Evolutionary conservation across 2,329 filamentous ascomycete species (phyloP).

Genomic region (Xylariaceae sp.): DNA sequence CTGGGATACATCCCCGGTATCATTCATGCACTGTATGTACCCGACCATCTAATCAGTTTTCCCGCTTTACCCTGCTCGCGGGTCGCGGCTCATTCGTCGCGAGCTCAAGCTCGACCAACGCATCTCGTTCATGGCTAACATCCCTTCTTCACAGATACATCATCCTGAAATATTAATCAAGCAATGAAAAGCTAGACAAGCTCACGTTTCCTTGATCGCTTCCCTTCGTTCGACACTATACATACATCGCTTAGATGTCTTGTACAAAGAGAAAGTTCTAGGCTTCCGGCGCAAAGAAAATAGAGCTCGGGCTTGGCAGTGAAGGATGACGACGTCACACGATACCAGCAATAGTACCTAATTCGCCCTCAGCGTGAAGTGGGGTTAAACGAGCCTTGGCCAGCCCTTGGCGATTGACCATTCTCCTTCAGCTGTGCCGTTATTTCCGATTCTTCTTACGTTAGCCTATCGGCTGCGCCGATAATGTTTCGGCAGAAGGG

Average conservation of each 20-base stretch:
- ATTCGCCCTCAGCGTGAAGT: slow-evolving; percentile 8
- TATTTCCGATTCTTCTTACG: neutral
- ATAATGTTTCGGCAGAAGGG: no score
- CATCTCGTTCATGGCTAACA: slow-evolving; percentile 11
- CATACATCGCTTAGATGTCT: neutral
- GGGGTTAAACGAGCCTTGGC: no score
- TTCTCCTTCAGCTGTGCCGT: neutral
- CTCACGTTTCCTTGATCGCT: slow-evolving; percentile 14
- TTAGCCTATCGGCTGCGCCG: no score
- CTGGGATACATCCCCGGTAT: slow-evolving; percentile 75
- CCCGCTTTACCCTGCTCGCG: neutral
- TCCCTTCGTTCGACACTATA: slow-evolving; percentile 18
- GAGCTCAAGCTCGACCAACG: neutral
- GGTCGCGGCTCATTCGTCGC: no score
- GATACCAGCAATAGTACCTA: slow-evolving; percentile 7
- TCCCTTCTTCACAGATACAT: slow-evolving; percentile 62
- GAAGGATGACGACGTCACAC: neutral
- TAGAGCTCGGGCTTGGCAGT: slow-evolving; percentile 15
- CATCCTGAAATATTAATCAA: slow-evolving; percentile 73
- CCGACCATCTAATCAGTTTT: no score
- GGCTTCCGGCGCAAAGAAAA: slow-evolving; percentile 6
- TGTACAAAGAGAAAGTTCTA: neutral
- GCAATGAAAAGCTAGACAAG: neutral
- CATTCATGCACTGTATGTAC: slow-evolving; percentile 76
- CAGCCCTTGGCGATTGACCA: no score